Evolutionary conservation across 805 yeast species (phyloP), one percentile per base, ranked within the genome.

Genomic region (Zygoascus ofunaensis): DNA sequence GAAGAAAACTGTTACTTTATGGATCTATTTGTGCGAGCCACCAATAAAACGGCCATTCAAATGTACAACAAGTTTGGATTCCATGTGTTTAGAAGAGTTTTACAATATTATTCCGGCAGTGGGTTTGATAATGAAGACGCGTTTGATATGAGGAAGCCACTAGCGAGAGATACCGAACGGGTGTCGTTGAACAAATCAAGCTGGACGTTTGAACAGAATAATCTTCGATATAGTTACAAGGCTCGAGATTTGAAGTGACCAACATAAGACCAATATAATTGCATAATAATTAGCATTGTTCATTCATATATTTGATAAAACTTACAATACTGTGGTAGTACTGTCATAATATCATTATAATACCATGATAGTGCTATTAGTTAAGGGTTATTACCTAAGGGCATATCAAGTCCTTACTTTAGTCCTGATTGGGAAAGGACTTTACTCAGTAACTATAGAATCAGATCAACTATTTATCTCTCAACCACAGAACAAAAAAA

Each of bases 21-120:
- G 52, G 99, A 92, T 58, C 71, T 92, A 38, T 92, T 87, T 63
- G 98, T 92, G 35, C 82, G 87, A 54, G 87, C 92, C 33, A 82
- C 87, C 34, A 92, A 92, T 59, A 60, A 61, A 3, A 66, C 87
- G 44, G 98, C 96, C 0, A 75, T 87, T 1, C 79, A 76, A 41
- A 65, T 92, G 56, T 92, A 92, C 60, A 90, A 86, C 58, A 82
- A 83, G 53, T 61, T 92, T 44, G 97, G 96, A 0, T 92, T 89
- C 58, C 70, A 79, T 7, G 85, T 87, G 0, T 92, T 72, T 59
- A 66, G 98, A 61, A 65, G 98, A 42, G 97, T 92, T 3, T 77
- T 87, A 10, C 90, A 90, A 0, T 92, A 92, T 58, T 86, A 87
- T 10, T 56, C 68, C 4, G 66, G 65, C 2, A 61, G 73, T 28